Percentiles rank a stretch among this genome's conserved stretches.
phyloP scores from a whole-genome alignment of 306 rosid genomes.

The Cucurbita pepo region DNA sequence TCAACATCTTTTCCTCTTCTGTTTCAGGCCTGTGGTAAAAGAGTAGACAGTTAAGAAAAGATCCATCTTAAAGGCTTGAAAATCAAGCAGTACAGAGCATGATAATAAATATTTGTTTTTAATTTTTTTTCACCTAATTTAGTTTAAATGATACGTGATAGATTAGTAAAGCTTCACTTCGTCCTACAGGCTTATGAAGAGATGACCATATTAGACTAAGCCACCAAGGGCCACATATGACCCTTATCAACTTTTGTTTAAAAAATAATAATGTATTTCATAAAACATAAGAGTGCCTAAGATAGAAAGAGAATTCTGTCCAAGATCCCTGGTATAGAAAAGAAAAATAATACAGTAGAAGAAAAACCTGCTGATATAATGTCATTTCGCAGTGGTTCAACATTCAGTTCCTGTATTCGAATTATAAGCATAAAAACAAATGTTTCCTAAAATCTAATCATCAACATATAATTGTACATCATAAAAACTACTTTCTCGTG shows the following conservation, averaged over 20 bases:
- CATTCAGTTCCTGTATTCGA: background rate
- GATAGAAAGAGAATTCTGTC: background rate
- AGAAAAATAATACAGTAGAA: background rate
- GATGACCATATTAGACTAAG: background rate
- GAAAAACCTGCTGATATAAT: background rate
- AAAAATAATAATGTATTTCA: background rate
- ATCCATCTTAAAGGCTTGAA: constrained; percentile 1
- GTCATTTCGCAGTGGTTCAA: background rate
- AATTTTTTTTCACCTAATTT: background rate
- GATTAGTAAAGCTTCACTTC: background rate
- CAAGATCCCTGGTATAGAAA: background rate
- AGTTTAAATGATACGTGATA: background rate
- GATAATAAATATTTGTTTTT: no score
- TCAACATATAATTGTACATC: background rate
- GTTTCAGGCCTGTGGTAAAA: constrained; percentile 61
- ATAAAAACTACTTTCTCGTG: background rate
- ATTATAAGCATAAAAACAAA: background rate
- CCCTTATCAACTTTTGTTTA: background rate
- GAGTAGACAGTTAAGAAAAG: constrained; percentile 11
- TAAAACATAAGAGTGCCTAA: background rate
- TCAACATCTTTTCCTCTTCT: constrained; percentile 49
- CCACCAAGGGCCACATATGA: background rate
- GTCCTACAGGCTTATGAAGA: background rate
- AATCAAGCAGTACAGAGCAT: background rate
- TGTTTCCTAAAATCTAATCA: background rate